Conservation (phyloP, 228 moss, liverwort and hornwort species). For the Sphagnum fallax region DNA sequence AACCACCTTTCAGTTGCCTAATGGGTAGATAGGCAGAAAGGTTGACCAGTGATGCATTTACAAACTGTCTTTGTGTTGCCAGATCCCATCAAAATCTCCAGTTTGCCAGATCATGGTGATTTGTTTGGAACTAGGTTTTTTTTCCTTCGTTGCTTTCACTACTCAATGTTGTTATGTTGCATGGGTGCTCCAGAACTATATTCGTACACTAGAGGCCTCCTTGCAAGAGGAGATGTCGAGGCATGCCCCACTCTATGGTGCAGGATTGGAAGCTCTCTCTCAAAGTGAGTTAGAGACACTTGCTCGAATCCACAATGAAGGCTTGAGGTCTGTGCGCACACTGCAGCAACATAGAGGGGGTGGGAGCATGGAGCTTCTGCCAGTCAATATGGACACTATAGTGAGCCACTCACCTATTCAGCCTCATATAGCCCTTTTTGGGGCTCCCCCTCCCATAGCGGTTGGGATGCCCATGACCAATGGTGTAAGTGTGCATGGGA, state of each 20-base stretch:
- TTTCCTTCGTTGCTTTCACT: too few relatives aligned
- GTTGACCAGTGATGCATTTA: too few relatives aligned
- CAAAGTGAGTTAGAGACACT: constrained; percentile 79
- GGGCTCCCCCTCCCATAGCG: constrained; percentile 55
- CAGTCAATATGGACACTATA: constrained; percentile 64
- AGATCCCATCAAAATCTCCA: too few relatives aligned
- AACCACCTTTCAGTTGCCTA: too few relatives aligned
- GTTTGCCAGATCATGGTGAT: too few relatives aligned
- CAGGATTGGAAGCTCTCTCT: constrained; percentile 77
- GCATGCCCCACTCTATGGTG: constrained; percentile 87
- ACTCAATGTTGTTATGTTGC: not conserved
- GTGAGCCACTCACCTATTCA: constrained; percentile 62
- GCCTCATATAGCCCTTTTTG: constrained; percentile 68
- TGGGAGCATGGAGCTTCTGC: constrained; percentile 63
- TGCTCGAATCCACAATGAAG: constrained; percentile 84
- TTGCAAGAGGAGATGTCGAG: constrained; percentile 94
- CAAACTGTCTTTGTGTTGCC: too few relatives aligned
- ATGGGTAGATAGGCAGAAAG: too few relatives aligned
- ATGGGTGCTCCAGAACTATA: constrained; percentile 53
- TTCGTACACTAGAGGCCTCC: constrained; percentile 78
- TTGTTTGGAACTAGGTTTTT: too few relatives aligned
- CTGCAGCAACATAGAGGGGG: constrained; percentile 77
- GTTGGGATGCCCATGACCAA: constrained; percentile 82
- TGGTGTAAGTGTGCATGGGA: constrained; percentile 75
- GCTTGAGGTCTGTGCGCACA: constrained; percentile 69